Evolutionary conservation across 2,329 filamentous ascomycete genomes (phyloP), one percentile per base, ranked within the genome.

Genomic region (Akanthomyces uredinophilus): DNA sequence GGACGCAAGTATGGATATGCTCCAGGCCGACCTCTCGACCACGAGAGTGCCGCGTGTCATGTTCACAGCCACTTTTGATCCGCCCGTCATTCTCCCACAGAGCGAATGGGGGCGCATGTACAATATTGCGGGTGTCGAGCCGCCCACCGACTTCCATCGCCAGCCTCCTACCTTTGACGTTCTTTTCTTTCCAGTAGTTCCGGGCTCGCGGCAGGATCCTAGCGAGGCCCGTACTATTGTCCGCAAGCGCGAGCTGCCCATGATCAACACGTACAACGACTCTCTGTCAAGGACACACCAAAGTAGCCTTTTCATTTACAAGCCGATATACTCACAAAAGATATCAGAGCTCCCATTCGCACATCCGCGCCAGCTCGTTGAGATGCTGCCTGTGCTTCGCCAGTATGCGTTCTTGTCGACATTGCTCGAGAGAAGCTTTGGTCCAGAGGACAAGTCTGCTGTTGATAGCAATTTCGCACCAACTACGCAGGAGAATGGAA

Each of bases 291-390:
- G 74, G 49, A 72, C 66, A 3, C 83, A 87, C 67, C 72, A 74
- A 14, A 90, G 88, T 69, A 85, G 82, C 0, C 78, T 95, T 1
- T 86, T 85, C 65, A 83, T 92, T 20, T 85, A 89, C 60, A 91
- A 91, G 72, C 83, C 86, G 2, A 89, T 92, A 10, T 91, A 88
- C 66, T 88, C 87, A 0, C 83, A 87, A 61, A 79, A 81, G 3
- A 73, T 96, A 10, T 83, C 82, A 1, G 85, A 88, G 61, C 78
- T 95, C 37, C 86, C 90, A 0, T 94, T 96, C 69, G 85, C 86
- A 2, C 91, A 96, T 69, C 91, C 91, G 0, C 83, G 86, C 55
- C 90, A 96, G 70, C 77, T 96, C 4, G 77, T 93, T 7, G 81
- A 84, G 59, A 85, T 93, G 70, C 79, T 96, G n/a, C 90, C 91